Base-by-base conservation (phyloP, 2,329 filamentous ascomycete genomes). In the Grosmannia huntii region DNA sequence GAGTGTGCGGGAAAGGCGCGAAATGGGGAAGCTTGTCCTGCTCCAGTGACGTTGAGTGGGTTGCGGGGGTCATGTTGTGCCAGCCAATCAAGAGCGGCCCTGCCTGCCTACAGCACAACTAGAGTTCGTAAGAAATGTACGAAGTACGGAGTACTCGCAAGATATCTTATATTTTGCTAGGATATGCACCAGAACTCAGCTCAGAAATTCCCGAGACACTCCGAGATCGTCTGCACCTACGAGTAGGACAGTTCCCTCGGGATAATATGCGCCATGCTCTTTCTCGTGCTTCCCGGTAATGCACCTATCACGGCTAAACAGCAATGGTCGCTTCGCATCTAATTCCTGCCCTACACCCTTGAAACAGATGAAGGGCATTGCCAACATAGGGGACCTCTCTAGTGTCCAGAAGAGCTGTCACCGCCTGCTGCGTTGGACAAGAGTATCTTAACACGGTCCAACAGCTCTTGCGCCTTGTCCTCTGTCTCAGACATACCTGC, bases 401-500 rank as follows among this genome's bases (percentile, higher is more conserved):
- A 52, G 16, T 33, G 14, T 5, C 21, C 28, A 33, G 16, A 25
- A 53, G 9, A 21, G 12, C 53, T 27, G 23, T 9, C 16, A 28
- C 27, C 9, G 19, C 5, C 33, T 28, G 53, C 41, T 25, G 49
- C 55, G 14, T 38, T 36, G 1, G 53, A 27, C 23, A 64, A 38
- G 14, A 62, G 52, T 12, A 25, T 28, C 10, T 41, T 57, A 31
- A 62, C 57, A 10, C 54, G 60, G 16, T 60, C 59, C 7, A 61
- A 27, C 23, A 59, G 25, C 33, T 59, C 53, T 14, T 51, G 56
- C 4, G 55, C 23, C 33, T 57, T 44, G 31, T 57, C 54, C 11
- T 57, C 60, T 2, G 55, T 21, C 44, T 60, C 59, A 10, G 33
- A 21, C 56, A 62, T 55, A 27, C 71, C 72, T 10, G 57, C 67